Percentiles rank a stretch among this genome's conserved stretches.
Evolutionary conservation across 495 filamentous ascomycete species (phyloP).

Genomic region (Hypoxylon perforatum): DNA sequence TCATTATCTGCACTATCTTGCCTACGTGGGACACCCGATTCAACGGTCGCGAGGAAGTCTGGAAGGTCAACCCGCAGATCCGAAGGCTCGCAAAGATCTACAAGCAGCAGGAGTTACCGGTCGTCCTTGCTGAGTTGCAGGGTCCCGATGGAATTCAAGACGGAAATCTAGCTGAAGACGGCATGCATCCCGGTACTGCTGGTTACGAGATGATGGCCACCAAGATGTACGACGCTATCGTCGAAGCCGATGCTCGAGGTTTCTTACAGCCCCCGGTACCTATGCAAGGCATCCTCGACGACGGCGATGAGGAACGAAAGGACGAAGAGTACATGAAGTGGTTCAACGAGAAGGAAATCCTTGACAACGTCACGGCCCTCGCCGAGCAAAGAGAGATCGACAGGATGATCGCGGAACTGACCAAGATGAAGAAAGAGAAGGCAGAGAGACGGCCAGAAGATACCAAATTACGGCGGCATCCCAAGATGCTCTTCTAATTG

Average conservation of each 20-base stretch:
- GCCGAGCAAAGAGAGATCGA: conserved; percentile 42
- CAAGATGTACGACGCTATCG: conserved; percentile 46
- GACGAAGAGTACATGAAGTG: conserved; percentile 39
- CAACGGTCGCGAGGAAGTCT: conserved; percentile 47
- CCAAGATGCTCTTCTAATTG: conserved; percentile 43
- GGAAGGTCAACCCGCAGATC: conserved; percentile 48
- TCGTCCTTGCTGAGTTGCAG: conserved; percentile 49
- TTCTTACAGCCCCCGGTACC: conserved; percentile 45
- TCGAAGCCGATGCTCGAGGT: conserved; percentile 45
- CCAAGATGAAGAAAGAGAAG: conserved; percentile 34
- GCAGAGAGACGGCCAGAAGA: conserved; percentile 19
- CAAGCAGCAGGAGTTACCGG: conserved; percentile 40
- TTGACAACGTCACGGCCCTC: conserved; percentile 31
- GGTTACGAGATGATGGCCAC: conserved; percentile 53
- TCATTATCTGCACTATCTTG: conserved; percentile 48
- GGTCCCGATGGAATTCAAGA: conserved; percentile 47
- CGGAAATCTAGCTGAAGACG: conserved; percentile 45
- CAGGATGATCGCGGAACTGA: conserved; percentile 47
- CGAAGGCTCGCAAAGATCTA: conserved; percentile 49
- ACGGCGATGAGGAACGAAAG: conserved; percentile 46
- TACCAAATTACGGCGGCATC: conserved; percentile 38
- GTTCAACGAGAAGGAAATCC: conserved; percentile 28
- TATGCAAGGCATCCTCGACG: conserved; percentile 41
- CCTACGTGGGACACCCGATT: conserved; percentile 48
- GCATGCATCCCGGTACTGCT: conserved; percentile 49